phyloP scores from a whole-genome alignment of 2,329 filamentous ascomycete species.

The Xylaria sp. region DNA sequence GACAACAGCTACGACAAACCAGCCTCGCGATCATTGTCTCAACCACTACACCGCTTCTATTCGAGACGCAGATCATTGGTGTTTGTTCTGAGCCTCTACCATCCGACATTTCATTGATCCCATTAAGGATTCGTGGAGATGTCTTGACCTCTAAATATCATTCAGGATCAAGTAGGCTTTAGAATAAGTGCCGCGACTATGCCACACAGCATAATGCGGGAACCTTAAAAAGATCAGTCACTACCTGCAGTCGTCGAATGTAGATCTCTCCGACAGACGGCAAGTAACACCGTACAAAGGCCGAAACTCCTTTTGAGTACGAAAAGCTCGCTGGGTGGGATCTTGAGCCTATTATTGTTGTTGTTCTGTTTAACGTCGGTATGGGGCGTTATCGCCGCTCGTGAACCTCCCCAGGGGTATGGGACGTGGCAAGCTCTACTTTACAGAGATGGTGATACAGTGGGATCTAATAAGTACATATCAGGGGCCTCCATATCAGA shows the following conservation, averaged over 20 bases:
- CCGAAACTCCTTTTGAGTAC: neutral
- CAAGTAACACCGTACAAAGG: neutral
- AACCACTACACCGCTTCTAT: conserved; percentile 23
- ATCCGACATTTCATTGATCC: conserved; percentile 8
- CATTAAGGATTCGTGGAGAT: neutral
- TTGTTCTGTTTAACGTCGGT: too few relatives aligned
- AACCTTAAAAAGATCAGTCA: neutral
- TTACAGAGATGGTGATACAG: too few relatives aligned
- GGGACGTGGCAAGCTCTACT: too few relatives aligned
- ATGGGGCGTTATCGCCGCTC: too few relatives aligned
- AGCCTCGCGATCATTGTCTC: conserved; percentile 11
- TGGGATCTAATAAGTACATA: too few relatives aligned
- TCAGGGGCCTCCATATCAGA: too few relatives aligned
- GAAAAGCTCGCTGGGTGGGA: neutral
- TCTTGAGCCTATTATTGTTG: too few relatives aligned
- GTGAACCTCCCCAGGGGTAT: too few relatives aligned
- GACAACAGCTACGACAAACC: neutral
- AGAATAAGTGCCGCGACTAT: conserved; percentile 1
- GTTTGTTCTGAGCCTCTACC: conserved; percentile 1
- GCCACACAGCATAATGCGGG: neutral
- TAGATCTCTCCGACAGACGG: neutral
- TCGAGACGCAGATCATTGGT: conserved; percentile 5
- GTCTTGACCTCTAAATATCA: conserved; percentile 4
- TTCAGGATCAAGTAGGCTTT: neutral
- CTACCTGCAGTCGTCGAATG: neutral